Conservation (phyloP, 169 alveolate species). For the Cryptosporidium canis region DNA sequence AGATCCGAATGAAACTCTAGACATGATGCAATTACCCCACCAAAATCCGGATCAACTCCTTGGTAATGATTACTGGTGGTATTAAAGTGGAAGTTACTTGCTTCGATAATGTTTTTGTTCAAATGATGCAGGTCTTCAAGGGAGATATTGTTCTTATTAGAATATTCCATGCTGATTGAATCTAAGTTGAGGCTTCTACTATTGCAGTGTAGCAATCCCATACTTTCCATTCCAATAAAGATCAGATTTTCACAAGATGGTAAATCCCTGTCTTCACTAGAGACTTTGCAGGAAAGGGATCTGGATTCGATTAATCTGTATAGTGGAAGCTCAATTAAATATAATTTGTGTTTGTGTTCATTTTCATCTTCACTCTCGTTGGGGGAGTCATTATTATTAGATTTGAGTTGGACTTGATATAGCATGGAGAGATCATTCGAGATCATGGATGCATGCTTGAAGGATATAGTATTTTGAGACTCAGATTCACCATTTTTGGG, state of each 20-base stretch:
- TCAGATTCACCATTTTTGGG: not conserved
- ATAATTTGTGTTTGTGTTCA: not conserved
- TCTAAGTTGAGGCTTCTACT: conserved; percentile 25
- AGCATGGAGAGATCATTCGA: conserved; percentile 27
- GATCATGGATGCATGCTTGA: not conserved
- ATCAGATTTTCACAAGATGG: conserved; percentile 32
- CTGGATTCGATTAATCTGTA: conserved; percentile 13
- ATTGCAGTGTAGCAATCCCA: conserved; percentile 24
- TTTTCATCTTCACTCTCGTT: not conserved
- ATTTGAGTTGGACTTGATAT: conserved; percentile 8
- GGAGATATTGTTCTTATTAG: too few relatives aligned
- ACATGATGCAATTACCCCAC: not conserved
- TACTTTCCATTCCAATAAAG: conserved; percentile 52
- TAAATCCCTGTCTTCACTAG: not conserved
- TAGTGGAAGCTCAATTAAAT: conserved; percentile 35
- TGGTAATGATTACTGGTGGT: not conserved
- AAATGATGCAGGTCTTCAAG: not conserved
- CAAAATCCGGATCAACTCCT: not conserved
- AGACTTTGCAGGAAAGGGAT: not conserved
- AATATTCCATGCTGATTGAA: too few relatives aligned
- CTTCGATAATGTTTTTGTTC: not conserved
- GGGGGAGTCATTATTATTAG: not conserved
- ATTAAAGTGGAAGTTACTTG: not conserved
- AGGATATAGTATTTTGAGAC: not conserved
- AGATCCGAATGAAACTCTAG: not conserved